phyloP scores from a whole-genome alignment of 2,329 filamentous ascomycete genomes.

The Talaromyces sp. region DNA sequence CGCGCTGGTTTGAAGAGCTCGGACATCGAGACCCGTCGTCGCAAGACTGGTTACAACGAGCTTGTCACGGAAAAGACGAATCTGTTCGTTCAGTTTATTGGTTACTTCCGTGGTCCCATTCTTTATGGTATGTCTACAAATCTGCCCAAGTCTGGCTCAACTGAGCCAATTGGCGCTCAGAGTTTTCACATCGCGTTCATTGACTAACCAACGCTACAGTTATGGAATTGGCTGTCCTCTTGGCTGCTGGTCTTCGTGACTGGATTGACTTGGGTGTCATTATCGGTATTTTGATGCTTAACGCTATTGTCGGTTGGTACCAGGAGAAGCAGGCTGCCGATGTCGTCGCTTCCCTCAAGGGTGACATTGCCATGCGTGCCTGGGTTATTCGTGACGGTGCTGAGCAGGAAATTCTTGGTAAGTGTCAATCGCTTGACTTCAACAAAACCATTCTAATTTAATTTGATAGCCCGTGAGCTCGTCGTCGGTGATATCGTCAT shows the following conservation, averaged over 20 bases:
- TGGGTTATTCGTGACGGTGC: conserved; percentile 61
- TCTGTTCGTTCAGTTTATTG: conserved; percentile 65
- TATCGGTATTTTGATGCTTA: conserved; percentile 66
- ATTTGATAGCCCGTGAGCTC: conserved; percentile 52
- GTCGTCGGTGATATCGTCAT: conserved; percentile 69
- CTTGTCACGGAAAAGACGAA: conserved; percentile 67
- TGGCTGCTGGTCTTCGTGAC: conserved; percentile 66
- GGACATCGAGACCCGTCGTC: conserved; percentile 60
- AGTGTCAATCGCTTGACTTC: background rate
- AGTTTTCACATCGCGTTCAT: background rate
- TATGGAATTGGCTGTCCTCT: conserved; percentile 68
- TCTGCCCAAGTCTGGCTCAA: background rate
- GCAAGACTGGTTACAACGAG: conserved; percentile 64
- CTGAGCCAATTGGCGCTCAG: background rate
- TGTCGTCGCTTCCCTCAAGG: conserved; percentile 66
- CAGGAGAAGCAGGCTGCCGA: conserved; percentile 73
- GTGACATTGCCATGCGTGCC: conserved; percentile 69
- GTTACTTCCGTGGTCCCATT: conserved; percentile 68
- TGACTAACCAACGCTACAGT: conserved; percentile 29
- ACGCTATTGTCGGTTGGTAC: conserved; percentile 70
- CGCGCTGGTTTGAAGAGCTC: conserved; percentile 54
- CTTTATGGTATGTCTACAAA: conserved; percentile 59
- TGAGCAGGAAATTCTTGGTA: conserved; percentile 60
- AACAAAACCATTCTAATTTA: background rate
- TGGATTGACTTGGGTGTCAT: conserved; percentile 73